Evolutionary conservation across 805 yeast species (phyloP).

Genomic region (Starmerella cellae): DNA sequence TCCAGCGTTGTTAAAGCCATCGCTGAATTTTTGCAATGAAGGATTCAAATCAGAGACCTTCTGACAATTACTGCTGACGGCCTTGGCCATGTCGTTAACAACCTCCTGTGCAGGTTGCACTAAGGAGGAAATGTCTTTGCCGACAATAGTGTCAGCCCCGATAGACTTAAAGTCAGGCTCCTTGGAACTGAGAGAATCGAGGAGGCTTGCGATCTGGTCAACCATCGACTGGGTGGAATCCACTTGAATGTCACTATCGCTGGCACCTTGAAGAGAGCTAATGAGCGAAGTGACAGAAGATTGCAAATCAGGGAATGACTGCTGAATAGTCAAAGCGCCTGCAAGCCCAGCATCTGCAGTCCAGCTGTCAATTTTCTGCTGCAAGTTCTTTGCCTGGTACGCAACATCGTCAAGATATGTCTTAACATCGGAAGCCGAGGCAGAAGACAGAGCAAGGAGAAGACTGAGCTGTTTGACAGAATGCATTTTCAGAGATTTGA

Average conservation of each 20-base stretch:
- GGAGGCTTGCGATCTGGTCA: conserved; percentile 16
- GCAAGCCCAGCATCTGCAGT: conserved; percentile 6
- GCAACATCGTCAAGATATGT: neutral
- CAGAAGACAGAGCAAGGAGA: neutral
- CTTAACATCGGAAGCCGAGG: neutral
- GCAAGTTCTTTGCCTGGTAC: neutral
- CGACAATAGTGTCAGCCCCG: conserved; percentile 20
- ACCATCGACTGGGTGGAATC: conserved; percentile 10
- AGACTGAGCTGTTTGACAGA: too few relatives aligned
- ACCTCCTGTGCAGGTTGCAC: conserved; percentile 18
- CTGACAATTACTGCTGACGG: conserved; percentile 12
- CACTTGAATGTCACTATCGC: conserved; percentile 12
- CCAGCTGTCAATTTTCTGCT: neutral
- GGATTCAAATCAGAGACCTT: conserved; percentile 12
- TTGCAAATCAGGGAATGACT: conserved; percentile 17
- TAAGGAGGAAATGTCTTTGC: conserved; percentile 19
- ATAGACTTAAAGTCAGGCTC: conserved; percentile 21
- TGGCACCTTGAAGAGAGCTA: conserved; percentile 7
- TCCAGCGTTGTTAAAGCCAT: conserved; percentile 16
- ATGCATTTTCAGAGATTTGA: too few relatives aligned
- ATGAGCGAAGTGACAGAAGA: conserved; percentile 16
- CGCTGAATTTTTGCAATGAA: conserved; percentile 10
- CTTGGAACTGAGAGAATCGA: conserved; percentile 19
- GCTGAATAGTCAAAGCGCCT: conserved; percentile 26
- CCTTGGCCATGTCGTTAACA: conserved; percentile 15